A percentile compares a stretch with the other conserved stretches of the same genome.
These are phyloP conservation scores for Nakazawaea ernobii DNA, from an alignment of 805 yeast genomes.

Conservation along the genomic window DNA sequence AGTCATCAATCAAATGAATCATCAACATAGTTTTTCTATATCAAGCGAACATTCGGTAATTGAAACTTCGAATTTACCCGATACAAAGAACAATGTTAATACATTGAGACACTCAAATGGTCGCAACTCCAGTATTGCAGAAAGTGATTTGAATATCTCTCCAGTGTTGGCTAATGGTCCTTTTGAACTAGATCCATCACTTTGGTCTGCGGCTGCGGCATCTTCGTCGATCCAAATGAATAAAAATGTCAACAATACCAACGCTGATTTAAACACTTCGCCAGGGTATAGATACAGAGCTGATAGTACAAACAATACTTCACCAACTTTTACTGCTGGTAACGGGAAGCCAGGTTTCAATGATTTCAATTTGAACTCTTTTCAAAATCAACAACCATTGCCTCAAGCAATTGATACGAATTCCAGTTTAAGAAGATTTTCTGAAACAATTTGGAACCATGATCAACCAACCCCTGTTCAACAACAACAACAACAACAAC, in stretches of 20 bases:
- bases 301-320: background rate
- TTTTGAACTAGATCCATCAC: constrained; percentile 9
- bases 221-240: background rate
- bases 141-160: constrained; percentile 8
- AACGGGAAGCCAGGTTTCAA: background rate
- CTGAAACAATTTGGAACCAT: constrained; percentile 15
- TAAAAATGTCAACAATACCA: background rate
- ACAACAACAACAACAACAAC: constrained; percentile 3
- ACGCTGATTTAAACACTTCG: background rate
- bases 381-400: constrained; percentile 1
- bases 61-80: constrained; percentile 3
- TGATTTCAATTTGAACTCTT: constrained; percentile 2
- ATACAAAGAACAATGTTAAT: background rate
- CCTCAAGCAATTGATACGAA: constrained; percentile 5
- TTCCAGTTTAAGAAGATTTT: constrained; percentile 16
- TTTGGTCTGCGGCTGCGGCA: constrained; percentile 4
- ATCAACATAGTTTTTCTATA: constrained; percentile 1
- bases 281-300: constrained; percentile 1
- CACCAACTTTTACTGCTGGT: constrained; percentile 3
- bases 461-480: background rate
- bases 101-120: background rate
- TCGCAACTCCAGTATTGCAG: constrained; percentile 5
- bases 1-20: background rate
- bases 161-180: constrained; percentile 7
- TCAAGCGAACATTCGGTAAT: constrained; percentile 11